Conservation (phyloP, 192 early-diverging fungal genomes). For the Coemansia reversa region DNA sequence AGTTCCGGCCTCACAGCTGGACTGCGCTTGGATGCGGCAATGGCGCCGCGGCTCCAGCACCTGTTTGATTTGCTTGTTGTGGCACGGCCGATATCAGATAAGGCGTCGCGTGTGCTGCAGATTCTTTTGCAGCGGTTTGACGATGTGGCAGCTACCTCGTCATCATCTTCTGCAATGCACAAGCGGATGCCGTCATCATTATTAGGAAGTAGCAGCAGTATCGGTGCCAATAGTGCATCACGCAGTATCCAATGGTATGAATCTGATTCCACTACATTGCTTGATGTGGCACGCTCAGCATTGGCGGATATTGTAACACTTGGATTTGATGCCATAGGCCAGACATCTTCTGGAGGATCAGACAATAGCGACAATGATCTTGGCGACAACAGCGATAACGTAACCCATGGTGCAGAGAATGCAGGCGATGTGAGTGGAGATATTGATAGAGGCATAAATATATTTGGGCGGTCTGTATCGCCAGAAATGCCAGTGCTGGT, state of each 20-base stretch:
- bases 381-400: not conserved
- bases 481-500: conserved; percentile 46
- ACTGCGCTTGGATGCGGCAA: conserved; percentile 22
- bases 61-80: conserved; percentile 43
- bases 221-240: not conserved
- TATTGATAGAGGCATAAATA: not conserved
- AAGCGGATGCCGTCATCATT: not conserved
- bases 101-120: conserved; percentile 33
- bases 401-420: not conserved
- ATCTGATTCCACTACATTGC: conserved; percentile 19
- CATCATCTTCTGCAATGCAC: not conserved
- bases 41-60: conserved; percentile 25
- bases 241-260: conserved; percentile 30
- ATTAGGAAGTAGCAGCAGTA: not conserved
- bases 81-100: conserved; percentile 34
- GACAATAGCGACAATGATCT: conserved; percentile 3
- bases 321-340: conserved; percentile 5
- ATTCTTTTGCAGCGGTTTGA: conserved; percentile 39
- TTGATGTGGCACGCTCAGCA: conserved; percentile 18
- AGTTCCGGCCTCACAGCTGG: not conserved
- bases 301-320: conserved; percentile 22
- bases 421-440: not conserved
- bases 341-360: not conserved
- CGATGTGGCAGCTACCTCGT: conserved; percentile 9
- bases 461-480: conserved; percentile 18